Conservation (phyloP, 2,329 filamentous ascomycete species). For the Trichoderma hamatum region DNA sequence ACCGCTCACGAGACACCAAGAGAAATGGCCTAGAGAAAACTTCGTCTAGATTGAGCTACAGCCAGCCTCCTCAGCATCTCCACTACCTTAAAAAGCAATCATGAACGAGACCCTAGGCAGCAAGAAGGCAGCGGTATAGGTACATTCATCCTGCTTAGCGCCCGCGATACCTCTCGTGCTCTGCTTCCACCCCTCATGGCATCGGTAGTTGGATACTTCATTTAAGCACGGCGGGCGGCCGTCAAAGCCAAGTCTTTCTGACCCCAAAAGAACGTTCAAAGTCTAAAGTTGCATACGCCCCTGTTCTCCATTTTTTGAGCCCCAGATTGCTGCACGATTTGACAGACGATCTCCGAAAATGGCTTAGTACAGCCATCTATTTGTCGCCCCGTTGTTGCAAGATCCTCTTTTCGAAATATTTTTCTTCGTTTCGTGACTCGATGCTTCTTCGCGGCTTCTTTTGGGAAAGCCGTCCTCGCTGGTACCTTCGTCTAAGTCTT, state of each 20-base stretch:
- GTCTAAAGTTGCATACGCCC: constrained; percentile 16
- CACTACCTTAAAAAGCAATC: constrained; percentile 24
- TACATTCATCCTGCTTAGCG: neutral
- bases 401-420: constrained; percentile 6
- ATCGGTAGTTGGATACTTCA: constrained; percentile 16
- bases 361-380: constrained; percentile 18
- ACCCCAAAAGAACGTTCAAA: neutral
- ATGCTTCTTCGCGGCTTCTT: neutral
- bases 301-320: constrained; percentile 9
- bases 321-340: constrained; percentile 30
- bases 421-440: constrained; percentile 18
- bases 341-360: constrained; percentile 29
- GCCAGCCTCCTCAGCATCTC: constrained; percentile 9
- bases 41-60: neutral
- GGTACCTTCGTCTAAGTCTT: neutral
- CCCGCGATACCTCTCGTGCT: neutral
- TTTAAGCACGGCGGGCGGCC: neutral
- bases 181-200: neutral
- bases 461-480: neutral
- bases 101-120: neutral
- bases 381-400: neutral
- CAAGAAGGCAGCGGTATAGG: neutral
- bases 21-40: neutral
- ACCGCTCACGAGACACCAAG: constrained; percentile 13
- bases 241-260: neutral